These are phyloP conservation scores for Plasmodium coatneyi DNA, from an alignment of 169 alveolate genomes.

Conservation along the genomic window DNA sequence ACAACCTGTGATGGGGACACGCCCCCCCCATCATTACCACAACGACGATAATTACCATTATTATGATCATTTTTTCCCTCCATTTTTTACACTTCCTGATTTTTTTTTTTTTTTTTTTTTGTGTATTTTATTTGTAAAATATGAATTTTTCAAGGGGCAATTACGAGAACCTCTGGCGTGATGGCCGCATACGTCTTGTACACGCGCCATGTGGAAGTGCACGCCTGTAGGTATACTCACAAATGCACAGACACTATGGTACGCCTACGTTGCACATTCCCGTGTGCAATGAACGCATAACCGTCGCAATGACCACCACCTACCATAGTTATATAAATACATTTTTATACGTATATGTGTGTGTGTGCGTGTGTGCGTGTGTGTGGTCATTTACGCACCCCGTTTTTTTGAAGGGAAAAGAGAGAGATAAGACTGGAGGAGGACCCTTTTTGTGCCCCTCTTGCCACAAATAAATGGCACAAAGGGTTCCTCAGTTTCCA, in stretches of 20 bases:
- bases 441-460: background rate
- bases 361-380: background rate
- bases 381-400: background rate
- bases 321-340: conserved; percentile 4
- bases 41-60: background rate
- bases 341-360: background rate
- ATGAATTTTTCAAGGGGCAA: background rate
- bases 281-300: background rate
- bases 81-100: background rate
- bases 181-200: background rate
- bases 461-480: background rate
- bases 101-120: conserved; percentile 28
- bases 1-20: conserved; percentile 5
- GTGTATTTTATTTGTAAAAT: conserved; percentile 21
- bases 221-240: background rate
- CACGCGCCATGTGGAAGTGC: background rate
- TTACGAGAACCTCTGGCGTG: background rate
- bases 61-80: background rate
- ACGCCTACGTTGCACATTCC: background rate
- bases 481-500: background rate
- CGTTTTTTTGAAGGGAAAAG: background rate
- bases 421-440: background rate
- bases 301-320: background rate
- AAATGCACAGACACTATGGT: background rate
- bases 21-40: background rate